phyloP scores from a whole-genome alignment of 192 early-diverging fungal species.

The Entomortierella lignicola region DNA sequence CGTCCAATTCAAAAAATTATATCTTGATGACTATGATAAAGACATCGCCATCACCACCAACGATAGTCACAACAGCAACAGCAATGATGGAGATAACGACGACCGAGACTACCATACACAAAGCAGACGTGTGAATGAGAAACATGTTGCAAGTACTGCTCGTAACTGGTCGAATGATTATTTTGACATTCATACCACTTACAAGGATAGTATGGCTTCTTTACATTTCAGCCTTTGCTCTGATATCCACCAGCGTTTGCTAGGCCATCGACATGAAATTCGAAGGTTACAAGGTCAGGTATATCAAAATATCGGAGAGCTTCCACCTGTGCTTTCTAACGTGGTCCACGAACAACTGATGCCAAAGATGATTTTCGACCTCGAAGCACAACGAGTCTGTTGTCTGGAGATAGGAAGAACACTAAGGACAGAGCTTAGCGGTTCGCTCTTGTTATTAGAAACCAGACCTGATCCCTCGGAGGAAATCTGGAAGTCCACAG shows the following conservation, averaged over 20 bases:
- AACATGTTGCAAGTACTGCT: no score
- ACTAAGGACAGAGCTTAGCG: neutral
- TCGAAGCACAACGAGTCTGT: neutral
- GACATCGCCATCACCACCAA: no score
- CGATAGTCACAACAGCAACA: neutral
- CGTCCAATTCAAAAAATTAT: no score
- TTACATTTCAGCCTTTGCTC: slow-evolving; percentile 1
- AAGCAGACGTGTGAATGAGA: no score
- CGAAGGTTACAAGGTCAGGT: neutral
- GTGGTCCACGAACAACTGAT: neutral
- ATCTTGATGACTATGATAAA: no score
- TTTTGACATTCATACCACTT: slow-evolving; percentile 4
- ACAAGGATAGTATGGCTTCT: slow-evolving; percentile 1
- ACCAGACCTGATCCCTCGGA: neutral
- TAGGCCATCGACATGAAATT: neutral
- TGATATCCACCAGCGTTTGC: neutral
- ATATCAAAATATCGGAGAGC: neutral
- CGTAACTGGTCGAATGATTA: neutral
- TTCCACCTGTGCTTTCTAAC: neutral
- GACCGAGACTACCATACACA: no score
- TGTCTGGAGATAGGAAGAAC: neutral
- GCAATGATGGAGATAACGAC: neutral
- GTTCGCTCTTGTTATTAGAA: neutral
- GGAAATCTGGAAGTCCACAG: neutral
- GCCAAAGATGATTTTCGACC: slow-evolving; percentile 1